These are phyloP conservation scores for Metschnikowia vanudenii DNA, from an alignment of 805 yeast genomes.

Conservation along the genomic window DNA sequence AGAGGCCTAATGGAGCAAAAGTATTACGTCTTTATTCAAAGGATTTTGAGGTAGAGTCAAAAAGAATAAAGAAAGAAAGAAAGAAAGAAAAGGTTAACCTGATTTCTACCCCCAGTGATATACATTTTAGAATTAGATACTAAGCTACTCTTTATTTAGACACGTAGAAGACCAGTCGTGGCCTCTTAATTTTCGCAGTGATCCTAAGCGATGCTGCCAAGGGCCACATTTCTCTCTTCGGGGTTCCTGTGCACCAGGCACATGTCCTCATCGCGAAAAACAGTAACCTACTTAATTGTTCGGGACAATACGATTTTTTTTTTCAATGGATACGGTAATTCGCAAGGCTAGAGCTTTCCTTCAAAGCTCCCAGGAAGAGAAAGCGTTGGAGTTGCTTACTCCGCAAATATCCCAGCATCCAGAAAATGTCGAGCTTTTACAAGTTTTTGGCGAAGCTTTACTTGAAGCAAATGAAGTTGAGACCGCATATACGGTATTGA, in stretches of 20 bases:
- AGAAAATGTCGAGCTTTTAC: slow-evolving; percentile 48
- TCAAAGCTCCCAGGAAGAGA: slow-evolving; percentile 49
- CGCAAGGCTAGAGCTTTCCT: slow-evolving; percentile 44
- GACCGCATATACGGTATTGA: slow-evolving; percentile 64
- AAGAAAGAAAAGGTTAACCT: too few relatives aligned
- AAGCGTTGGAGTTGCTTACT: slow-evolving; percentile 50
- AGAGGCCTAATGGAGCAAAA: too few relatives aligned
- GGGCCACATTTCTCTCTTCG: neutral
- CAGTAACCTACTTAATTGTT: neutral
- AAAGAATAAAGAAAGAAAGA: too few relatives aligned
- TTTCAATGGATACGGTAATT: slow-evolving; percentile 21
- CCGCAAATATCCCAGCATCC: slow-evolving; percentile 31
- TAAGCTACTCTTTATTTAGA: too few relatives aligned
- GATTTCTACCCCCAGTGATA: too few relatives aligned
- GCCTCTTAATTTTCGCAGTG: too few relatives aligned
- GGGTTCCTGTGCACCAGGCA: neutral
- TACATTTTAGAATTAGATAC: too few relatives aligned
- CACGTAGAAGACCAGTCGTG: too few relatives aligned
- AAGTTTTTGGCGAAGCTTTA: slow-evolving; percentile 69
- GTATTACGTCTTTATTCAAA: too few relatives aligned
- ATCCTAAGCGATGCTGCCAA: too few relatives aligned
- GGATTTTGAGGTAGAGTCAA: too few relatives aligned
- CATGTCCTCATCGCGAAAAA: slow-evolving; percentile 17
- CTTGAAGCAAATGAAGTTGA: slow-evolving; percentile 81
- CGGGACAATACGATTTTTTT: neutral